Evolutionary conservation across 2,329 filamentous ascomycete genomes (phyloP).

Genomic region (Tolypocladium guangdongense): DNA sequence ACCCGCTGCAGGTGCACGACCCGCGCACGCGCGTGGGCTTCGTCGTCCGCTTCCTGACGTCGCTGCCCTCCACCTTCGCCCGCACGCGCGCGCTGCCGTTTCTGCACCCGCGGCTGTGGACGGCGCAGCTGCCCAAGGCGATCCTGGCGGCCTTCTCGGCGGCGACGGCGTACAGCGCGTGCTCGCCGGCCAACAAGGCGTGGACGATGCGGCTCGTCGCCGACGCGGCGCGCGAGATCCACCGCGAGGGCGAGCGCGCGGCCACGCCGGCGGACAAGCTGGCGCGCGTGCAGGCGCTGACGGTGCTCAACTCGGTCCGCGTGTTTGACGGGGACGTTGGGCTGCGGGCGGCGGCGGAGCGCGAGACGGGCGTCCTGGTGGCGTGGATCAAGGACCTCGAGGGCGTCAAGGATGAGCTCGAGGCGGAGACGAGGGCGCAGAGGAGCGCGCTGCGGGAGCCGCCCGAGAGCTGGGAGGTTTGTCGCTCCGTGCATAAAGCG

Average conservation of each 20-base stretch:
- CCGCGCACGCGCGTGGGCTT: constrained; percentile 22
- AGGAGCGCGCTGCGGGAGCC: constrained; percentile 17
- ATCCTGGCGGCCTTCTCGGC: constrained; percentile 29
- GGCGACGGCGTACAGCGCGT: constrained; percentile 25
- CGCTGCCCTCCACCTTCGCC: constrained; percentile 23
- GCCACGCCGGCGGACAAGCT: constrained; percentile 25
- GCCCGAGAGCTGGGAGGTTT: constrained; percentile 31
- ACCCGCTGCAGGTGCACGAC: constrained; percentile 24
- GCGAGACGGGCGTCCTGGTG: constrained; percentile 23
- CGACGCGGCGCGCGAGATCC: constrained; percentile 25
- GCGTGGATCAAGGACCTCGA: constrained; percentile 26
- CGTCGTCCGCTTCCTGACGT: constrained; percentile 19
- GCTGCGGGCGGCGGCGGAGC: constrained; percentile 28
- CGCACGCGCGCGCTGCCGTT: constrained; percentile 27
- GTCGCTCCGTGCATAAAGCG: constrained; percentile 1
- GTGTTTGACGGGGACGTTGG: constrained; percentile 32
- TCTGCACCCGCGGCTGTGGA: constrained; percentile 32
- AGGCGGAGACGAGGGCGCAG: constrained; percentile 8
- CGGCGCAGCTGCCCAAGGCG: constrained; percentile 24
- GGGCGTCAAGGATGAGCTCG: constrained; percentile 21
- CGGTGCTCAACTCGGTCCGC: constrained; percentile 29
- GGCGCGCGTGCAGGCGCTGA: constrained; percentile 30
- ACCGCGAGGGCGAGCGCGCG: constrained; percentile 20
- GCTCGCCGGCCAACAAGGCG: constrained; percentile 24
- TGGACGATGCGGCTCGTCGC: constrained; percentile 28